Evolutionary conservation across 2,329 filamentous ascomycete species (phyloP), one percentile per base, ranked within the genome.

Genomic region (Dothidotthia symphoricarpi): DNA sequence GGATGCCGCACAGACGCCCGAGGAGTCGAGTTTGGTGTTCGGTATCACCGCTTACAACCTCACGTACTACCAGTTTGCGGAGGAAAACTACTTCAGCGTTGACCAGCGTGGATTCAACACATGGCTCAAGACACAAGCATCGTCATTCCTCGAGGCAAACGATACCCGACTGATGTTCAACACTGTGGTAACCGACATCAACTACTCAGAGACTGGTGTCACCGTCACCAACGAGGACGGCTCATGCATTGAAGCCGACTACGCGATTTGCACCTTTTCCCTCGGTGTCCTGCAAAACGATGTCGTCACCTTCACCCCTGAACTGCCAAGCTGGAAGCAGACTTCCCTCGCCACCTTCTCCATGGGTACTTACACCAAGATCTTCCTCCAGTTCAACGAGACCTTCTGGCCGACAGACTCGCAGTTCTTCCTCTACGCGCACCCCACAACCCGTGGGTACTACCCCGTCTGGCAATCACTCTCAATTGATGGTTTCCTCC

Each of bases 351-450:
- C 77, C 3, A 79, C 75, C 25, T 85, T 85, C 58, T 69, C 73
- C 44, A 85, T 86, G 77, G 83, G 78, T 6, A 85, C 81, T 0
- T 87, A 86, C 64, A 86, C 82, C 34, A 87, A 87, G 58, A 78
- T 86, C 44, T 86, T 86, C 64, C 67, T 83, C 43, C 82, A 85
- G 45, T 86, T 86, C 63, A 68, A 81, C 43, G 69, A 81, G 37
- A 76, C 79, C 0, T 87, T 86, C 63, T 86, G 83, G 83, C 73
- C 75, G 50, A 55, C 64, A 0, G 65, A 73, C 27, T 75, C 71
- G 1, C 73, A 80, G 38, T 80, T 72, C 50, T 70, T 75, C 46
- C 66, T 78, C n/a, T 78, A 78, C 45, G 74, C 76, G 0, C 67
- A 71, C 26, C 72, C 74, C 0, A 58, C 60, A 3, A 63, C 57